Evolutionary conservation across 2,329 filamentous ascomycete species (phyloP).

Genomic region (Sordariomycetes sp.): DNA sequence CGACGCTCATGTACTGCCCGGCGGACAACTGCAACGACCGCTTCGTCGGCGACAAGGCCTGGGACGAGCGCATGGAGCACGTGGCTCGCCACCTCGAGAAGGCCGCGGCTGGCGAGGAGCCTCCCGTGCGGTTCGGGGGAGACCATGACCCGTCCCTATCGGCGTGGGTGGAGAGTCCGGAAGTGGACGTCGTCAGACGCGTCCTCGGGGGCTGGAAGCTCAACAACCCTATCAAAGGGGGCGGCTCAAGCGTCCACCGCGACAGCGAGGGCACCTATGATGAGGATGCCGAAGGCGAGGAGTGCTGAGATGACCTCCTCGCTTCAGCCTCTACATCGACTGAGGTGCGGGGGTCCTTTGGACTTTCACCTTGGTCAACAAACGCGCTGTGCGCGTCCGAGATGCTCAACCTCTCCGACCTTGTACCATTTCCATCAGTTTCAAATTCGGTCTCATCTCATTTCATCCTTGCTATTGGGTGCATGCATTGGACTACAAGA

Average conservation of each 20-base stretch:
- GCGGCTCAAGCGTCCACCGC: conserved; percentile 7
- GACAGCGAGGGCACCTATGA: conserved; percentile 7
- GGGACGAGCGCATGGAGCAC: conserved; percentile 84
- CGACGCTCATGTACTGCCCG: conserved; percentile 51
- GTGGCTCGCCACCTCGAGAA: conserved; percentile 68
- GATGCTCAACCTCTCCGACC: too few species aligned
- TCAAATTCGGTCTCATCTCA: too few species aligned
- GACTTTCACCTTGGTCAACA: too few species aligned
- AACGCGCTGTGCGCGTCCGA: too few species aligned
- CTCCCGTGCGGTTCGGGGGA: conserved; percentile 27
- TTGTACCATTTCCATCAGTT: too few species aligned
- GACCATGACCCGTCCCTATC: conserved; percentile 26
- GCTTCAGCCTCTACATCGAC: too few species aligned
- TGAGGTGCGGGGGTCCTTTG: too few species aligned
- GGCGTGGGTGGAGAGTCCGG: conserved; percentile 25
- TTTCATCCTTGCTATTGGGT: too few species aligned
- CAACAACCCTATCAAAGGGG: conserved; percentile 1
- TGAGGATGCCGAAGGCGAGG: conserved; percentile 19
- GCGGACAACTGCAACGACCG: conserved; percentile 45
- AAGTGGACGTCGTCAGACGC: conserved; percentile 25
- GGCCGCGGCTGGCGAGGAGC: conserved; percentile 18
- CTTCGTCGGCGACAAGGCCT: conserved; percentile 57
- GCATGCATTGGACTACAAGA: too few species aligned
- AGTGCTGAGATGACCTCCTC: conserved; percentile 8
- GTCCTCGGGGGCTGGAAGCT: conserved; percentile 20